Conservation (phyloP, 176 grass and related monocot species). For the Carex kokanica region DNA sequence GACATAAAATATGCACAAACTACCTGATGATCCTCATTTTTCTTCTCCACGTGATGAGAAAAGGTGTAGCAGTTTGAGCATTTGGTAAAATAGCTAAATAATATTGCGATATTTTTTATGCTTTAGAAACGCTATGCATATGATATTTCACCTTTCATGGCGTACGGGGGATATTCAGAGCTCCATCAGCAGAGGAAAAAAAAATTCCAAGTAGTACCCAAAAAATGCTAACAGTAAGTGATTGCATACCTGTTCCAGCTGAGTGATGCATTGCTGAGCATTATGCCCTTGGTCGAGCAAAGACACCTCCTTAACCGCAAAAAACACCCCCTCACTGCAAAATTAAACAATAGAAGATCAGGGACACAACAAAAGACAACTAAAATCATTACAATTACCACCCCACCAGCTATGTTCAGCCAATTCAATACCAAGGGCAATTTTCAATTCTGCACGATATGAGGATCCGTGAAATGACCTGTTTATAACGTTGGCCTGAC, state of each 20-base stretch:
- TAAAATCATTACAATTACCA: not conserved
- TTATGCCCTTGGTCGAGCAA: constrained; percentile 93
- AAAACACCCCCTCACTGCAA: constrained; percentile 87
- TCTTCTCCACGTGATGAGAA: not conserved
- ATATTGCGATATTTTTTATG: not conserved
- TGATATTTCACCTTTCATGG: not conserved
- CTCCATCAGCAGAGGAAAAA: not conserved
- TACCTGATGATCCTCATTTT: not conserved
- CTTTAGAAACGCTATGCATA: not conserved
- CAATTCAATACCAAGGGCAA: not conserved
- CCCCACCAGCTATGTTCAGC: not conserved
- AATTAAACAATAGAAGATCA: not conserved
- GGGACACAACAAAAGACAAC: not conserved
- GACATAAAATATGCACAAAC: not conserved
- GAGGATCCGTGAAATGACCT: not conserved
- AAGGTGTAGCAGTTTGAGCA: not conserved
- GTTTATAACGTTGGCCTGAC: not conserved
- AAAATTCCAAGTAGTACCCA: not conserved
- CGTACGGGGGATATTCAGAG: not conserved
- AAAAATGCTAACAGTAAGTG: not conserved
- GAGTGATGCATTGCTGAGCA: constrained; percentile 77
- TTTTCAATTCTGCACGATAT: not conserved
- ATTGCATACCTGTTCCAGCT: constrained; percentile 80
- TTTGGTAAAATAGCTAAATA: not conserved
- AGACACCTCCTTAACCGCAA: constrained; percentile 96